These are phyloP conservation scores for Trichoderma erinaceum DNA, from an alignment of 495 filamentous ascomycete genomes.

Conservation along the genomic window DNA sequence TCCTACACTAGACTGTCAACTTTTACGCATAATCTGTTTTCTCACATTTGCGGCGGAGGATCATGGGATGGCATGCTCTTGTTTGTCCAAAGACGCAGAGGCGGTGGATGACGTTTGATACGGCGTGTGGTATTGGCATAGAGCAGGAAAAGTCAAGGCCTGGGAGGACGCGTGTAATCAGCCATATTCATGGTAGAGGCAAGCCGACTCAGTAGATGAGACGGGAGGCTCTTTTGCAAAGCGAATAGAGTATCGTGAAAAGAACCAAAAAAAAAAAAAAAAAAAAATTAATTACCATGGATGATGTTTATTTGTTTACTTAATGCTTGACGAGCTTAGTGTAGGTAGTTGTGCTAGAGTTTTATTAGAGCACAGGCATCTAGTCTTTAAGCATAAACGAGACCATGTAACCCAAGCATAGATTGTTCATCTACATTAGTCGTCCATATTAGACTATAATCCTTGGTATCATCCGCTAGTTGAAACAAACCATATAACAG, in stretches of 20 bases:
- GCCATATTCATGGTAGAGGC: background rate
- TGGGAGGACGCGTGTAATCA: background rate
- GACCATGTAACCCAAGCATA: no score
- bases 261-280: background rate
- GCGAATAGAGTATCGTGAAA: slow-evolving; percentile 10
- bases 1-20: slow-evolving; percentile 45
- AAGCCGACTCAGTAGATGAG: background rate
- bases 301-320: no score
- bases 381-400: no score
- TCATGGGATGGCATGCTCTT: background rate
- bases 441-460: no score
- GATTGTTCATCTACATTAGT: no score
- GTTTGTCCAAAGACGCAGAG: background rate
- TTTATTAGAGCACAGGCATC: no score
- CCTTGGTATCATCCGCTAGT: no score
- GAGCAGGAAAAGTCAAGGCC: slow-evolving; percentile 1
- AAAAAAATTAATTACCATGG: no score
- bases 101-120: background rate
- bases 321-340: no score
- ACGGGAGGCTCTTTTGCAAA: slow-evolving; percentile 1
- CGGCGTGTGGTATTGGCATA: slow-evolving; percentile 10
- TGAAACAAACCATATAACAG: no score
- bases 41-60: background rate
- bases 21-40: slow-evolving; percentile 52
- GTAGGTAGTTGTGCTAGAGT: no score